A percentile compares a stretch with the other conserved stretches of the same genome.
Conservation (phyloP, 371 early-diverging fungal genomes). For the Mortierella polycephala region DNA sequence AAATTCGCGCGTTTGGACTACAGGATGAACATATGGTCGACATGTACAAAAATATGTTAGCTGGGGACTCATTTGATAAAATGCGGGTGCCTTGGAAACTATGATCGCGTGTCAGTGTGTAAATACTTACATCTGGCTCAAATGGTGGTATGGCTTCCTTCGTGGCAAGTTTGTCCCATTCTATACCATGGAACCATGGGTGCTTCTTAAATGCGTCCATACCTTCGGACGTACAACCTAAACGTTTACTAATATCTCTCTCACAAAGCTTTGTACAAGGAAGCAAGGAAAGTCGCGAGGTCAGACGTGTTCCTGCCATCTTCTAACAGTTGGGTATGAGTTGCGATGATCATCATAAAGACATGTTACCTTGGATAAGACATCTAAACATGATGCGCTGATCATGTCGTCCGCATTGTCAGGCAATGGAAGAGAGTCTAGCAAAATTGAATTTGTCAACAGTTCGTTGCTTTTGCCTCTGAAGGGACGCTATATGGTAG, state of each 20-base stretch:
- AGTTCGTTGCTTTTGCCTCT: conserved; percentile 83
- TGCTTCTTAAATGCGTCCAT: conserved; percentile 66
- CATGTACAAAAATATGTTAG: not conserved
- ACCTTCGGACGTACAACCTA: conserved; percentile 68
- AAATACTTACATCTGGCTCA: conserved; percentile 63
- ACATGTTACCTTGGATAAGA: conserved; percentile 61
- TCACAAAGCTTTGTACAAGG: conserved; percentile 61
- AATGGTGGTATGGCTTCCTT: conserved; percentile 73
- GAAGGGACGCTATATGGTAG: conserved; percentile 75
- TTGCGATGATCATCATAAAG: not conserved
- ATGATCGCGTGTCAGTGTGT: no score
- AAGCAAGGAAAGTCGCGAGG: not conserved
- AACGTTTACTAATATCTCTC: conserved; percentile 65
- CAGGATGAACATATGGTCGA: not conserved
- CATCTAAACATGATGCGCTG: conserved; percentile 67
- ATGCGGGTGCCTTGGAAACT: no score
- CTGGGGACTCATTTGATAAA: not conserved
- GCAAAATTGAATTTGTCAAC: conserved; percentile 73
- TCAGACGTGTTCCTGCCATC: no score
- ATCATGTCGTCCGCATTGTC: conserved; percentile 60
- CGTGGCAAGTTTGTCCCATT: conserved; percentile 67
- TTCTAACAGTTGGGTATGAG: no score
- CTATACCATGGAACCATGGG: conserved; percentile 67
- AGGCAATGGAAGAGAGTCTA: conserved; percentile 70
- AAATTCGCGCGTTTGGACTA: conserved; percentile 82